Conservation (phyloP, 805 yeast species). For the Yarrowia divulgata region DNA sequence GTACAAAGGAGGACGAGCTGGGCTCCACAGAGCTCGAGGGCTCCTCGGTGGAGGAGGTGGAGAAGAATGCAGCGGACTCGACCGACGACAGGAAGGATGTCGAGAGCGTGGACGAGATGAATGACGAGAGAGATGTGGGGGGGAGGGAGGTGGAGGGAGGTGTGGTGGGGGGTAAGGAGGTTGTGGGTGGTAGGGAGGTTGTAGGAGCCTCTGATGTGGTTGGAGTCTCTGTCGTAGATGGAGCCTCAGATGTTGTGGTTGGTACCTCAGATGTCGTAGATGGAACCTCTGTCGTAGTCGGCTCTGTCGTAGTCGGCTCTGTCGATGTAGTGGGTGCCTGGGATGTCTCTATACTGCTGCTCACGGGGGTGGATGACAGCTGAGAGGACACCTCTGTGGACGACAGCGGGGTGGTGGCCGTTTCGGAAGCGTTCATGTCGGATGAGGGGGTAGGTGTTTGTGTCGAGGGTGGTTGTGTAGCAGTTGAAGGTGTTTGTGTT, state of each 20-base stretch:
- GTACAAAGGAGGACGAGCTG: neutral
- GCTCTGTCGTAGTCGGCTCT: neutral
- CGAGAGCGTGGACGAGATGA: constrained; percentile 18
- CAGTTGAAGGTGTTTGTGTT: neutral
- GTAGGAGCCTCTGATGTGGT: neutral
- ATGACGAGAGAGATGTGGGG: constrained; percentile 9
- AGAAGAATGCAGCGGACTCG: constrained; percentile 23
- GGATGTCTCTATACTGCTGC: neutral
- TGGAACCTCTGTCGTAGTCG: neutral
- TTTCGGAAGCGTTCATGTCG: constrained; percentile 21
- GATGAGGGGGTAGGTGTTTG: neutral
- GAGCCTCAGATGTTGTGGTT: neutral
- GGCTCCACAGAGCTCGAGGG: neutral
- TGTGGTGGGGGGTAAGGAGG: neutral
- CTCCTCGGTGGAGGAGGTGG: neutral
- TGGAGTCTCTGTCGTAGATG: neutral
- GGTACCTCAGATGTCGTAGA: neutral
- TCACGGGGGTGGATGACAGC: neutral
- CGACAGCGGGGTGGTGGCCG: neutral
- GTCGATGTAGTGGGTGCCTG: neutral
- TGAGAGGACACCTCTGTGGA: neutral
- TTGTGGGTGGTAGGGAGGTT: neutral
- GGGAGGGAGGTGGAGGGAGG: neutral
- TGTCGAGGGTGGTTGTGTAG: neutral
- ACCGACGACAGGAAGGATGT: constrained; percentile 16